Percentiles rank a stretch among this genome's conserved stretches.
Conservation (phyloP, 1,284 basidiomycete genomes). For the Fomitiporia mediterranea region DNA sequence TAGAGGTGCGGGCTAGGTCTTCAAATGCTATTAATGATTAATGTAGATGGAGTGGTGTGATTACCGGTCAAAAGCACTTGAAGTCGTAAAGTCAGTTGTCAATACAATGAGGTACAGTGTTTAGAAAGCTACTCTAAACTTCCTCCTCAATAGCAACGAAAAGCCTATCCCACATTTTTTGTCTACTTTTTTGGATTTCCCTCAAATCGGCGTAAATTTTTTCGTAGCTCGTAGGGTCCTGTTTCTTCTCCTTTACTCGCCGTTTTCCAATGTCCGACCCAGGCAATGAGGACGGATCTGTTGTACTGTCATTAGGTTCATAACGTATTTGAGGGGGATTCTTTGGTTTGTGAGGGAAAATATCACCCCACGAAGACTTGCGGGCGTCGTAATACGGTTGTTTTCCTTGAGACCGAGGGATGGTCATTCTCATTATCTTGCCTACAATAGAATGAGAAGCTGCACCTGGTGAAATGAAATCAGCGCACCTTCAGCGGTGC, state of each 20-base stretch:
- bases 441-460: constrained; percentile 42
- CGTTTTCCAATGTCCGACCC: constrained; percentile 58
- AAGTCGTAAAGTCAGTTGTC: too few relatives aligned
- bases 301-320: constrained; percentile 35
- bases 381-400: constrained; percentile 94
- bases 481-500: constrained; percentile 70
- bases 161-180: not conserved
- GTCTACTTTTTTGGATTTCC: constrained; percentile 11
- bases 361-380: constrained; percentile 90
- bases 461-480: not conserved
- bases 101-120: too few relatives aligned
- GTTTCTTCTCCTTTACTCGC: not conserved
- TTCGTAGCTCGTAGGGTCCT: constrained; percentile 13
- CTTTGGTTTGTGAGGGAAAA: constrained; percentile 86
- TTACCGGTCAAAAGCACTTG: not conserved
- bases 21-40: not conserved
- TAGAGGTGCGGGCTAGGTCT: not conserved
- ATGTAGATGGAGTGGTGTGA: not conserved
- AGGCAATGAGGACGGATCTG: constrained; percentile 26
- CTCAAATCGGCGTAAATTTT: constrained; percentile 14
- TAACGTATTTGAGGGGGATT: constrained; percentile 63
- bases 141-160: not conserved
- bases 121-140: not conserved
- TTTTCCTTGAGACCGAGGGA: constrained; percentile 90
- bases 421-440: constrained; percentile 85